phyloP scores from a whole-genome alignment of 2,329 filamentous ascomycete species.

The Hymenotorrendiella dingleyae region DNA sequence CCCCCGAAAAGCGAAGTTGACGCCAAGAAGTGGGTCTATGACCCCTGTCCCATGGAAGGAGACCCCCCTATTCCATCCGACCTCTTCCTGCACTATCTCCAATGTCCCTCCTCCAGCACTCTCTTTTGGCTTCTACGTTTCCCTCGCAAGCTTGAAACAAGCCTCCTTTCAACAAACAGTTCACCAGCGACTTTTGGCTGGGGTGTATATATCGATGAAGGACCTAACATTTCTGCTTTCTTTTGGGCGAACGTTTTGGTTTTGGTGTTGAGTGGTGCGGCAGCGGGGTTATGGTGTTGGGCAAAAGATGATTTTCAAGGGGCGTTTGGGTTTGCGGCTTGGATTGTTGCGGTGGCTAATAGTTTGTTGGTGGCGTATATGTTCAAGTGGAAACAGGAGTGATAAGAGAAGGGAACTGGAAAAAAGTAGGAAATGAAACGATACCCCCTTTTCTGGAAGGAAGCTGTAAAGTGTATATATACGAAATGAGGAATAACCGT shows the following conservation, averaged over 20 bases:
- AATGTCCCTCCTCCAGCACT: constrained; percentile 1
- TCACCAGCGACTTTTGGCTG: constrained; percentile 5
- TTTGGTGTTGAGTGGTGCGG: background rate
- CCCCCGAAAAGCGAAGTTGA: constrained; percentile 9
- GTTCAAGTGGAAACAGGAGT: background rate
- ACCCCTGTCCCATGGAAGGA: constrained; percentile 8
- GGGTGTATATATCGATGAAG: constrained; percentile 11
- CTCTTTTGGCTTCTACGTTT: constrained; percentile 7
- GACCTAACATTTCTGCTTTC: constrained; percentile 3
- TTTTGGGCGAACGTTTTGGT: constrained; percentile 2
- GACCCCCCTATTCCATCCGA: constrained; percentile 9
- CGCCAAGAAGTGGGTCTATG: constrained; percentile 4
- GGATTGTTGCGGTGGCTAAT: background rate
- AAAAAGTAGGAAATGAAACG: no score
- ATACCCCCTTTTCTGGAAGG: no score
- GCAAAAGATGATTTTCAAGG: background rate
- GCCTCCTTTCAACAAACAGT: background rate
- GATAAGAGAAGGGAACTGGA: no score
- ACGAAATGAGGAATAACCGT: no score
- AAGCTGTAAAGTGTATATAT: no score
- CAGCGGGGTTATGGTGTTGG: background rate
- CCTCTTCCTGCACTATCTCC: constrained; percentile 9
- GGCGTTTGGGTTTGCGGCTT: background rate
- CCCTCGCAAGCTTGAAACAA: constrained; percentile 5
- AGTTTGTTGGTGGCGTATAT: background rate